Percentiles rank a stretch among this genome's conserved stretches.
phyloP scores from a whole-genome alignment of 768 basidiomycete species.

The Pleurotus tuber-regium region DNA sequence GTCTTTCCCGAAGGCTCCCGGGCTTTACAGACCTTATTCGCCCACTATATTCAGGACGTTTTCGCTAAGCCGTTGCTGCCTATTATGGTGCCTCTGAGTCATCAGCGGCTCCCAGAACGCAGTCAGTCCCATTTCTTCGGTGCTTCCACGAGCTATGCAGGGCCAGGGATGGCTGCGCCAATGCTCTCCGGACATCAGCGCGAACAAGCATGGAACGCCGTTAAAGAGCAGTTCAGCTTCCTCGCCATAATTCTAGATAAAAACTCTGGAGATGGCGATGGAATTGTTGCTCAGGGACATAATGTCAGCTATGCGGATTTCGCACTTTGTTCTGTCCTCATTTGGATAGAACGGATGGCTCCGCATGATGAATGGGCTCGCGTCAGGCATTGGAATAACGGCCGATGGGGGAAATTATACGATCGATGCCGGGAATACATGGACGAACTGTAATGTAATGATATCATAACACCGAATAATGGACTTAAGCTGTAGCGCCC shows the following conservation, averaged over 20 bases:
- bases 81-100: constrained; percentile 68
- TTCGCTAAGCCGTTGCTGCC: constrained; percentile 65
- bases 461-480: no score
- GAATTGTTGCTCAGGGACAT: constrained; percentile 60
- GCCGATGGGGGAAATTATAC: constrained; percentile 63
- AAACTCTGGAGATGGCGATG: constrained; percentile 61
- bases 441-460: constrained; percentile 57
- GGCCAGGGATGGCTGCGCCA: constrained; percentile 15
- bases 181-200: constrained; percentile 38
- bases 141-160: constrained; percentile 11
- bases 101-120: constrained; percentile 55
- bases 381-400: constrained; percentile 67
- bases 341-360: constrained; percentile 74
- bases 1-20: constrained; percentile 70
- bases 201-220: constrained; percentile 63
- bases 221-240: constrained; percentile 66
- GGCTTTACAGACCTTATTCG: constrained; percentile 67
- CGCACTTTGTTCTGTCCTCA: constrained; percentile 64
- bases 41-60: constrained; percentile 65
- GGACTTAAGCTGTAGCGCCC: no score
- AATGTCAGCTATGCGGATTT: constrained; percentile 75
- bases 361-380: constrained; percentile 73
- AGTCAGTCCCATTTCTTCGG: constrained; percentile 50
- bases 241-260: constrained; percentile 66
- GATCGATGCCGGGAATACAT: constrained; percentile 63